Conservation (phyloP, 345 rosid species). For the Isatis tinctoria region DNA sequence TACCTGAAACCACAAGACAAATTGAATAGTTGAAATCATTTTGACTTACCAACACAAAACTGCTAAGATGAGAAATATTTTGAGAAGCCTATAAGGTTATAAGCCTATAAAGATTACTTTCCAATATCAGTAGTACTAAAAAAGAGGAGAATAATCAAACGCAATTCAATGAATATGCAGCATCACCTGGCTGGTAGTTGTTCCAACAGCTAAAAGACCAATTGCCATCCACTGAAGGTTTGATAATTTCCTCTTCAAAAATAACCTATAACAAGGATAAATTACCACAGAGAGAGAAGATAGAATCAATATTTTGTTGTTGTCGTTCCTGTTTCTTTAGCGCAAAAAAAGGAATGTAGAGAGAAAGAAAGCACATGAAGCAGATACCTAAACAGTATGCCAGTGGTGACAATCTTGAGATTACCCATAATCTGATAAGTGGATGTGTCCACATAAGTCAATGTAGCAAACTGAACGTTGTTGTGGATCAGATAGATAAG, state of each 20-base stretch:
- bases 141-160: not conserved
- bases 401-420: conserved; percentile 95
- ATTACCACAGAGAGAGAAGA: not conserved
- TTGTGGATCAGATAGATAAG: conserved; percentile 83
- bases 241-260: conserved; percentile 62
- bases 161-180: not conserved
- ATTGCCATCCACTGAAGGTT: conserved; percentile 89
- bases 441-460: conserved; percentile 85
- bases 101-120: not conserved
- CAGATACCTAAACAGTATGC: conserved; percentile 71
- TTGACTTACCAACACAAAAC: not conserved
- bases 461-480: conserved; percentile 92
- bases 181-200: conserved; percentile 86
- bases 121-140: not conserved
- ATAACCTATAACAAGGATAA: conserved; percentile 39
- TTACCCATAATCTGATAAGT: conserved; percentile 99
- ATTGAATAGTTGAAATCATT: not conserved
- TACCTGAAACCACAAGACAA: conserved; percentile 39
- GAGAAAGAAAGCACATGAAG: not conserved
- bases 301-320: not conserved
- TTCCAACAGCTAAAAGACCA: conserved; percentile 77
- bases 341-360: not conserved
- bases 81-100: not conserved
- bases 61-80: not conserved
- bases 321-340: not conserved